Evolutionary conservation across 2,329 filamentous ascomycete genomes (phyloP).

Genomic region (Cladosporium sp.): DNA sequence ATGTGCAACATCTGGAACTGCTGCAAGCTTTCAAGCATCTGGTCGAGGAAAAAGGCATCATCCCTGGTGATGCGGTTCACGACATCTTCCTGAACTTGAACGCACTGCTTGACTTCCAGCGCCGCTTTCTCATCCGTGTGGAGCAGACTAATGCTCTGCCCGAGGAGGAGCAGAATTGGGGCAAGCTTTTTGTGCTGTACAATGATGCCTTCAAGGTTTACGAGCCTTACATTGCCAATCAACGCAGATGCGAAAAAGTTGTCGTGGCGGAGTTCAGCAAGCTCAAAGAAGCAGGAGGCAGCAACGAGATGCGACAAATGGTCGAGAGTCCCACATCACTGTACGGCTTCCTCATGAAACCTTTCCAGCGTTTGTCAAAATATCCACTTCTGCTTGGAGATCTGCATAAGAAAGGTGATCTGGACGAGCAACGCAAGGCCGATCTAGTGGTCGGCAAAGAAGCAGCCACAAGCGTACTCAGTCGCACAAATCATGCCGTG

Average conservation of each 20-base stretch:
- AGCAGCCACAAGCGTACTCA: conserved; percentile 74
- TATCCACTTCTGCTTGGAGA: conserved; percentile 89
- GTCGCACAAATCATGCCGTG: conserved; percentile 85
- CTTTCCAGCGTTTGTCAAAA: conserved; percentile 91
- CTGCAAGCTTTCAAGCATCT: conserved; percentile 87
- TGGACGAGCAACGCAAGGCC: conserved; percentile 64
- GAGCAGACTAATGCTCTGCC: conserved; percentile 90
- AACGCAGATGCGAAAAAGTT: conserved; percentile 82
- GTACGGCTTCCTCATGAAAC: conserved; percentile 90
- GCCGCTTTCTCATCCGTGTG: conserved; percentile 89
- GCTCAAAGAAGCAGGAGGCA: conserved; percentile 67
- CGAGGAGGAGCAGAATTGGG: conserved; percentile 79
- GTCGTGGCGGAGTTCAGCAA: conserved; percentile 84
- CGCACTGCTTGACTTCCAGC: conserved; percentile 88
- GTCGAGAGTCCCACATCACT: conserved; percentile 82
- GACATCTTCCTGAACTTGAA: conserved; percentile 97
- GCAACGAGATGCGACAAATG: conserved; percentile 61
- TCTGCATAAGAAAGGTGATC: conserved; percentile 74
- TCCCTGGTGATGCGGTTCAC: conserved; percentile 86
- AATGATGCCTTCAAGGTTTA: conserved; percentile 90
- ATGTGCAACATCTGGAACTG: conserved; percentile 94
- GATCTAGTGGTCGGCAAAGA: conserved; percentile 75
- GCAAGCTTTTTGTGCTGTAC: conserved; percentile 79
- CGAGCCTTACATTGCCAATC: conserved; percentile 95
- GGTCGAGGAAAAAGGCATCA: conserved; percentile 78